These are phyloP conservation scores for Botryosphaeria dothidea DNA, from an alignment of 2,329 filamentous ascomycete species.

Conservation along the genomic window DNA sequence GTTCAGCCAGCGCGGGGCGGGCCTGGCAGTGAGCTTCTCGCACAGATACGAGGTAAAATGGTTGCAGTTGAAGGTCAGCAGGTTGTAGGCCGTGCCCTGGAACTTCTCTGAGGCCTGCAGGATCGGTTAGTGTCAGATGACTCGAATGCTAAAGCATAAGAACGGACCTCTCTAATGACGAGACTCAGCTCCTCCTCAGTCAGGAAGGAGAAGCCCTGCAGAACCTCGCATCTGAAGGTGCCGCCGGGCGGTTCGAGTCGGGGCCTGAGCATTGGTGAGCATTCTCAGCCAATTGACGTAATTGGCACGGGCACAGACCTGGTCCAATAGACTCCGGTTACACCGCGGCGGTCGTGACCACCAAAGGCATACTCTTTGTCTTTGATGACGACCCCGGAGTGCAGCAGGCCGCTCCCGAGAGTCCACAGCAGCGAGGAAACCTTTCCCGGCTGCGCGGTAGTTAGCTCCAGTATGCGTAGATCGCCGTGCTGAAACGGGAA, in stretches of 20 bases:
- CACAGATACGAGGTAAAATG: conserved; percentile 82
- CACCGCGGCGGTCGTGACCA: conserved; percentile 69
- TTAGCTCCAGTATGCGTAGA: not conserved
- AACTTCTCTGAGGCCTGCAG: conserved; percentile 68
- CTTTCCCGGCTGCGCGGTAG: conserved; percentile 61
- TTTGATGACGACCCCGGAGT: conserved; percentile 81
- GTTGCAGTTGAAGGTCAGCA: conserved; percentile 84
- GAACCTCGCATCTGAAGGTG: conserved; percentile 71
- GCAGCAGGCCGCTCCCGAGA: conserved; percentile 73
- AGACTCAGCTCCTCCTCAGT: conserved; percentile 68
- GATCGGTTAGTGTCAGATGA: conserved; percentile 21
- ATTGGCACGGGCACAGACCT: conserved; percentile 37
- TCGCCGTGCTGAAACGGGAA: conserved; percentile 12
- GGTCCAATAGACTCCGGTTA: conserved; percentile 84
- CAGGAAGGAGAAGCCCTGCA: conserved; percentile 77
- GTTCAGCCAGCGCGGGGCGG: conserved; percentile 76
- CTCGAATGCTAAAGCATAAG: not conserved
- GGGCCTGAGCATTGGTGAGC: conserved; percentile 44
- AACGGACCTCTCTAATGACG: conserved; percentile 59
- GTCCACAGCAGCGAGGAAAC: conserved; percentile 77
- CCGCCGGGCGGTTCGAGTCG: conserved; percentile 72
- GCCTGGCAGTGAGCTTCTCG: conserved; percentile 67
- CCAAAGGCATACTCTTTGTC: conserved; percentile 83
- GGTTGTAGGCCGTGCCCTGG: conserved; percentile 74
- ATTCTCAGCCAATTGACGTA: not conserved